A percentile compares a stretch with the other conserved stretches of the same genome.
Conservation (phyloP, 805 yeast genomes). For the Yamadazyma olivae region DNA sequence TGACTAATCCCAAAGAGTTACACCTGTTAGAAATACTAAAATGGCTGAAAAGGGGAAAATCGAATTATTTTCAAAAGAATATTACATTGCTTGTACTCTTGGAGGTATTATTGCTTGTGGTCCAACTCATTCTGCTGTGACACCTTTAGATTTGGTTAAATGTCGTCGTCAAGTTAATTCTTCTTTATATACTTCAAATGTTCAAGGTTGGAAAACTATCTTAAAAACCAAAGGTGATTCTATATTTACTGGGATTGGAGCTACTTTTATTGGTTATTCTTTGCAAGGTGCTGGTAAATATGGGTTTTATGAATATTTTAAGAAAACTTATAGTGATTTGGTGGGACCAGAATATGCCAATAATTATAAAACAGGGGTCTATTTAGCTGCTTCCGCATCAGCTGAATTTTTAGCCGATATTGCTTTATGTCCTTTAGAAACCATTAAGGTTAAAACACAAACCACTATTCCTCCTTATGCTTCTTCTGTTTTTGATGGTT, state of each 20-base stretch:
- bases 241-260: slow-evolving; percentile 84
- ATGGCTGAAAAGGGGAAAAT: slow-evolving; percentile 24
- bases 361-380: slow-evolving; percentile 70
- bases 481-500: slow-evolving; percentile 59
- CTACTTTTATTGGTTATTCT: slow-evolving; percentile 90
- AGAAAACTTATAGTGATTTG: slow-evolving; percentile 66
- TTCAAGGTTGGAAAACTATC: slow-evolving; percentile 80
- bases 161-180: slow-evolving; percentile 89
- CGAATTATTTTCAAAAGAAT: slow-evolving; percentile 56
- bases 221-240: slow-evolving; percentile 75
- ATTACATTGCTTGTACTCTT: slow-evolving; percentile 68
- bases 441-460: slow-evolving; percentile 91
- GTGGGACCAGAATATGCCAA: slow-evolving; percentile 62
- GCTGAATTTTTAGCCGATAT: slow-evolving; percentile 95
- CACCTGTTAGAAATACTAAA: neutral
- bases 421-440: slow-evolving; percentile 89
- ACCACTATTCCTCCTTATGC: slow-evolving; percentile 89
- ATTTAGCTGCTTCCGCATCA: slow-evolving; percentile 81
- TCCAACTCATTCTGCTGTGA: slow-evolving; percentile 90
- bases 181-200: slow-evolving; percentile 64
- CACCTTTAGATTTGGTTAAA: slow-evolving; percentile 91
- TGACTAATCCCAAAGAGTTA: no score
- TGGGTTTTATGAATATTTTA: slow-evolving; percentile 91
- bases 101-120: slow-evolving; percentile 92
- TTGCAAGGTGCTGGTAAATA: slow-evolving; percentile 97